Evolutionary conservation across 352 stramenopile genomes (phyloP).

Genomic region (Blastocystis sp.): DNA sequence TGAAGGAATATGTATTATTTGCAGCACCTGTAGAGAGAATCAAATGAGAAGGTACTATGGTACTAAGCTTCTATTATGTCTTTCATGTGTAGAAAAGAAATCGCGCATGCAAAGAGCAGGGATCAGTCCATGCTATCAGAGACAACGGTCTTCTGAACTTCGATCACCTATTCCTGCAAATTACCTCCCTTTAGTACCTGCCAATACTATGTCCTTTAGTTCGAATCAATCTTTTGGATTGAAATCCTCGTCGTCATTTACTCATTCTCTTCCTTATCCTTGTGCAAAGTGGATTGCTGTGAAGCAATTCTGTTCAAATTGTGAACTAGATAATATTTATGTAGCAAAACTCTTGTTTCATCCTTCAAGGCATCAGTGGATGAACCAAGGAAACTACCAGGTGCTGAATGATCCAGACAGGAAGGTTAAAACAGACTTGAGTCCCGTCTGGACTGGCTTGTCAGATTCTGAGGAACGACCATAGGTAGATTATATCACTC

Average conservation of each 20-base stretch:
- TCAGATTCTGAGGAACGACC: too few species aligned
- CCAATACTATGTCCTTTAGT: not conserved
- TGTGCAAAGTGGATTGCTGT: not conserved
- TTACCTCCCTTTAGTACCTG: not conserved
- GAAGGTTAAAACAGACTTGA: too few species aligned
- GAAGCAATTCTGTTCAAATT: not conserved
- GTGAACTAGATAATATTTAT: not conserved
- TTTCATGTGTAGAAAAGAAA: constrained; percentile 21
- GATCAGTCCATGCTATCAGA: too few species aligned
- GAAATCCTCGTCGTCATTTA: not conserved
- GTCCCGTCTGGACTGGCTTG: too few species aligned
- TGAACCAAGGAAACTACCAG: too few species aligned
- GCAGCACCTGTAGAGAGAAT: constrained; percentile 17
- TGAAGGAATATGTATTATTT: constrained; percentile 43
- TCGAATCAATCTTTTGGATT: not conserved
- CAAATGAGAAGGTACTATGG: constrained; percentile 20
- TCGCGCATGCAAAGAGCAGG: not conserved
- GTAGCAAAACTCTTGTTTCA: not conserved
- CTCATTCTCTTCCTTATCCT: not conserved
- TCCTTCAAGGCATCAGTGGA: not conserved
- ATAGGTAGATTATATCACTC: too few species aligned
- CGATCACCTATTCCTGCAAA: not conserved
- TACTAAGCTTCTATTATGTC: not conserved
- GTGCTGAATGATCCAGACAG: too few species aligned
- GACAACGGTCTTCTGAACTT: too few species aligned